Base-by-base conservation (phyloP, 2,329 filamentous ascomycete species). In the Colletotrichum lini region DNA sequence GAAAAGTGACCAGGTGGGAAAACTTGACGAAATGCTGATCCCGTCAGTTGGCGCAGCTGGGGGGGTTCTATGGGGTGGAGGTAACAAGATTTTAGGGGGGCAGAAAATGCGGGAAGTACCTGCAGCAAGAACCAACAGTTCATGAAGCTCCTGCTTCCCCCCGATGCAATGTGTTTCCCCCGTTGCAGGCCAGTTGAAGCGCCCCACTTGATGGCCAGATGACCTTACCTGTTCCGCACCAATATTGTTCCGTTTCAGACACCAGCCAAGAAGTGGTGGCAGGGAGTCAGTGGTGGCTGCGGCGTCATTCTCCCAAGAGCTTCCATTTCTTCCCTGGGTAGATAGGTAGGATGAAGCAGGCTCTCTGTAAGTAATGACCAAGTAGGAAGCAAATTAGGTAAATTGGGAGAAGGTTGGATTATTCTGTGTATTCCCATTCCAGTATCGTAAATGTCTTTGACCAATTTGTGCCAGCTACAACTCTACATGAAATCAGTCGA, bases 111-210 rank as follows among this genome's bases (percentile, higher is more conserved):
- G 58, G 57, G 49, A 64, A 71, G 71, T 73, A 72, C 71, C 71
- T 73, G 71, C 71, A 73, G 63, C 67, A 71, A 45, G 67, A 70
- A 73, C 71, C 71, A 67, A 72, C 71, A 72, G 67, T 71, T 73
- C 67, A 30, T 67, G 67, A 45, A 47, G 59, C 59, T 50, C 44
- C 35, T 35, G 44, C 57, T 57, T 21, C 15, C 60, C 57, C 38
- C 58, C 58, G 59, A 58, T 63, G 47, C 68, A 9, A 44, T 53
- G 21, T 40, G 35, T 35, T 64, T n/a, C 62, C 45, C 67, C 67
- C 67, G 64, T 56, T 67, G 57, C 57, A 57, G 35, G 53, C 21
- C 50, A 26, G 30, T 50, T 6, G n/a, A 35, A 38, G 35, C 35
- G 9, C 63, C 54, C 67, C 67, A 67, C 67, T 49, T 40, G 30